Evolutionary conservation across 169 alveolate species (phyloP).

Genomic region (Eimeria necatrix): DNA sequence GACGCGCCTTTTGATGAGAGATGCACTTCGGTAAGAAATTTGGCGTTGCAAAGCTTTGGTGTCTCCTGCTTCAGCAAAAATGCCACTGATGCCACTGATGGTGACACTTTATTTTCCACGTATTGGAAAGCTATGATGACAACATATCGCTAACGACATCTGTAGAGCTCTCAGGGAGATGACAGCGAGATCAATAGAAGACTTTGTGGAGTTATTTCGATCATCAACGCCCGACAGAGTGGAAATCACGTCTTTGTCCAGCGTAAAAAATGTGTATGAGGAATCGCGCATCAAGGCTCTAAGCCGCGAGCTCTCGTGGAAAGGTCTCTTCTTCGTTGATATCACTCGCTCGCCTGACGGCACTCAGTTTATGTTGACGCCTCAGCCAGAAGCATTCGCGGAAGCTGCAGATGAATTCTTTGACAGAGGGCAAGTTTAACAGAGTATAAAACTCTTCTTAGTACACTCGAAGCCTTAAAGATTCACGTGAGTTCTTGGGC

Average conservation of each 20-base stretch:
- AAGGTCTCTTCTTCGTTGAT: constrained; percentile 85
- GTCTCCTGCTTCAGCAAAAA: background rate
- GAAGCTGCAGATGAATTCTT: constrained; percentile 89
- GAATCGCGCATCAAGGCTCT: constrained; percentile 45
- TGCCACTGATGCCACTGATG: no score
- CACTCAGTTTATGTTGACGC: constrained; percentile 90
- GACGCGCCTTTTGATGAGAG: constrained; percentile 94
- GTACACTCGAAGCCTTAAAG: background rate
- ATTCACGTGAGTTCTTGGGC: background rate
- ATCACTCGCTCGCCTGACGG: constrained; percentile 87
- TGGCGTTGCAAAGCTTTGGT: background rate
- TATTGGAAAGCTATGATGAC: background rate
- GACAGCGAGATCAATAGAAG: constrained; percentile 55
- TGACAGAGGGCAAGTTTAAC: constrained; percentile 88
- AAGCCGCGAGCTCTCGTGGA: constrained; percentile 52
- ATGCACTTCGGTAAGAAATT: constrained; percentile 74
- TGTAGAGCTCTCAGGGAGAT: constrained; percentile 51
- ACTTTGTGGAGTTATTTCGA: constrained; percentile 42
- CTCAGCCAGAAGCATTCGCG: constrained; percentile 91
- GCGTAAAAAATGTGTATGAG: constrained; percentile 53
- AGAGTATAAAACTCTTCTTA: background rate
- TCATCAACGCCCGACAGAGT: constrained; percentile 68
- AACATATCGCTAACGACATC: background rate
- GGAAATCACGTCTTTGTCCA: constrained; percentile 36
- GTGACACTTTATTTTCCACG: background rate